Base-by-base conservation (phyloP, 225 moss, liverwort and hornwort genomes). In the Pseudoscleropodium purum region DNA sequence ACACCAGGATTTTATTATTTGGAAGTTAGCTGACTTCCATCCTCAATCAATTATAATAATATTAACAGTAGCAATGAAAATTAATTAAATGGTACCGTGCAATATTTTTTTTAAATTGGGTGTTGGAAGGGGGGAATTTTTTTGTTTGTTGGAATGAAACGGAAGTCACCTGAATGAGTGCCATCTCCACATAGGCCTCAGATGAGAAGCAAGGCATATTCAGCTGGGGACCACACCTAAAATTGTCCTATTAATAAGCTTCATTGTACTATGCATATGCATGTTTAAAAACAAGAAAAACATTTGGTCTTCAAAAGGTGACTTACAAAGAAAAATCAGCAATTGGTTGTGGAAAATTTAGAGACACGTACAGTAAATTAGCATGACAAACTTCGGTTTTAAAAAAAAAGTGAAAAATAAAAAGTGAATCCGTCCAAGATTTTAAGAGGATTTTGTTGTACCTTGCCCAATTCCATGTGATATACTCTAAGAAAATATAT, bases 51-150 rank as follows among this genome's bases (percentile, higher is more conserved):
- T 25, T 79, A 29, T 27, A 27, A 57, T 36, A 51, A 36, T 33
- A 47, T 8, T 47, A 79, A 17, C 18, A 39, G 27, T 5, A 10
- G 29, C 11, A 79, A 39, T 39, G 5, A 14, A 60, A 81, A 61
- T 9, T 41, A 41, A 30, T 47, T 47, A 54, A 18, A 17, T 39
- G 29, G 30, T 60, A 80, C 8, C 18, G 6, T 10, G 37, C 1
- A 0, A 37, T 24, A 0, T 16, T 21, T 59, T 9, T 10, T 37
- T 7, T 18, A 18, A n/a, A 56, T 1, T 4, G 10, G 3, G 47
- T 19, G 4, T 26, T 33, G 51, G 20, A 0, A 5, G 10, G 49
- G 2, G 6, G 1, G n/a, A 9, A 39, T 59, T 80, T 4, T 24
- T 41, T 60, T 60, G 41, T 61, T 81, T 81, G 29, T 59, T 61